These are phyloP conservation scores for Gnaphalium uliginosum DNA, from an alignment of 129 eudicot genomes.

Conservation along the genomic window DNA sequence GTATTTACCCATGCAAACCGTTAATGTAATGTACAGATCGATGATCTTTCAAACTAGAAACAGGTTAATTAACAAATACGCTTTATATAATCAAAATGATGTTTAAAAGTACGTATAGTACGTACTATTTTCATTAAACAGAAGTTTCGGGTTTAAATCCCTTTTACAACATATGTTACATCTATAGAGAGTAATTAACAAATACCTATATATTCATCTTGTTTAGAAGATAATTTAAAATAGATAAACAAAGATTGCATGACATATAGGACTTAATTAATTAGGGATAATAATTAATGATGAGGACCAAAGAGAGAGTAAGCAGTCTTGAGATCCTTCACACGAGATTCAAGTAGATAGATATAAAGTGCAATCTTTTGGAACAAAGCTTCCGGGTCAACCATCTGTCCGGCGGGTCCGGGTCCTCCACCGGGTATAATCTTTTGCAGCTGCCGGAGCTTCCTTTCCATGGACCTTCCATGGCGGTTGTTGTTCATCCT, in stretches of 20 bases:
- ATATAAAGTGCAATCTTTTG: conserved; percentile 33
- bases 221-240: background rate
- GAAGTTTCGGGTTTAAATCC: conserved; percentile 3
- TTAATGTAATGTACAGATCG: no score
- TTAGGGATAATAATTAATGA: conserved; percentile 7
- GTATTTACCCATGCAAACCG: background rate
- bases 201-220: background rate
- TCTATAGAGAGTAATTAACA: background rate
- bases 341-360: conserved; percentile 34
- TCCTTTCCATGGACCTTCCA: conserved; percentile 17
- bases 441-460: conserved; percentile 34
- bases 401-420: background rate
- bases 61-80: background rate
- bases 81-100: no score
- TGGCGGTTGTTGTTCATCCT: conserved; percentile 16
- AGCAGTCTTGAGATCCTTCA: conserved; percentile 31
- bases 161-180: background rate
- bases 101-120: background rate
- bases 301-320: conserved; percentile 32
- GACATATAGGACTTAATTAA: background rate
- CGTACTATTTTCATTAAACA: background rate
- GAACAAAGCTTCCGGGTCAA: conserved; percentile 29
- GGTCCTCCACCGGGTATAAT: conserved; percentile 33
- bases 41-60: background rate
- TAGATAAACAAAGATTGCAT: background rate